These are phyloP conservation scores for Penicillium sp. DNA, from an alignment of 2,329 filamentous ascomycete genomes.

Conservation along the genomic window DNA sequence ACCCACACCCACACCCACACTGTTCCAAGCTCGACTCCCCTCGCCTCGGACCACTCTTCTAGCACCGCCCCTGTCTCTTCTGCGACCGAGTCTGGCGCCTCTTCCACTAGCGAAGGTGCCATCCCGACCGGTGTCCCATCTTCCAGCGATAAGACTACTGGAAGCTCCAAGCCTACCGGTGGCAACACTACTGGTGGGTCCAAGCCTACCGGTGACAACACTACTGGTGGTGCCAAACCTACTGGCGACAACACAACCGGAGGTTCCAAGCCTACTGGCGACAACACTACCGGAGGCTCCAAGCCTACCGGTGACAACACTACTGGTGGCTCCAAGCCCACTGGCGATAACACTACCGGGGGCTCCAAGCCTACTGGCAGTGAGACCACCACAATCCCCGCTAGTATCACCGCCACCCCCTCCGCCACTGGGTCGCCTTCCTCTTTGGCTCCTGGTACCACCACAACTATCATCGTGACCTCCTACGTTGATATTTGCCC, in stretches of 20 bases:
- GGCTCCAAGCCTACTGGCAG: slow-evolving; percentile 8
- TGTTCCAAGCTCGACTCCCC: slow-evolving; percentile 3
- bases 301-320: not conserved
- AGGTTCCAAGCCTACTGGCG: not conserved
- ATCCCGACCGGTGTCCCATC: not conserved
- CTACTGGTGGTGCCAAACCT: not conserved
- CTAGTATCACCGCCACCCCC: slow-evolving; percentile 7
- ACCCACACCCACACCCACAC: not conserved
- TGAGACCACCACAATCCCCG: slow-evolving; percentile 5
- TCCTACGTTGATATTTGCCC: slow-evolving; percentile 45
- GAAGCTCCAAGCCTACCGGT: no score
- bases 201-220: no score
- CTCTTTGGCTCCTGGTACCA: slow-evolving; percentile 25
- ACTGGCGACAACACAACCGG: not conserved
- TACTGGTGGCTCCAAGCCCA: not conserved
- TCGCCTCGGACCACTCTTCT: not conserved
- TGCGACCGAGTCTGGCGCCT: not conserved
- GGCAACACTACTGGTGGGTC: no score
- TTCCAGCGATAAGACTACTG: not conserved
- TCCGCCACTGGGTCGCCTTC: slow-evolving; percentile 16
- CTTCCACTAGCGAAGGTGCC: not conserved
- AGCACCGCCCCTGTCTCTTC: not conserved
- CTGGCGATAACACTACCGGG: not conserved
- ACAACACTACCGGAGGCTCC: not conserved
- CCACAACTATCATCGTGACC: slow-evolving; percentile 40